Base-by-base conservation (phyloP, 106 monocot species). In the Platanthera guangdongensis region DNA sequence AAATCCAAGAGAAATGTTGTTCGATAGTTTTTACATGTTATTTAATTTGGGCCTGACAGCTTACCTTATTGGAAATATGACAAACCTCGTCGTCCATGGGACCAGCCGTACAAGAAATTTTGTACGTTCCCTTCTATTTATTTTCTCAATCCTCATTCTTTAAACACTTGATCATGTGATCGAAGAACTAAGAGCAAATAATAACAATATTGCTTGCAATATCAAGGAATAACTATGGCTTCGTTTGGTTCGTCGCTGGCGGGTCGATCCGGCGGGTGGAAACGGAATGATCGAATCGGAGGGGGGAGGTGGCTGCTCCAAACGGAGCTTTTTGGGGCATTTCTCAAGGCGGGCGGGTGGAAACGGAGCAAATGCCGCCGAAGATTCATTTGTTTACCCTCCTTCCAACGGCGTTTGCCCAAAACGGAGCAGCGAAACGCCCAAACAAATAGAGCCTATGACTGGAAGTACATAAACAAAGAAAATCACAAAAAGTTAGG, bases 21-120 rank as follows among this genome's bases (percentile, higher is more conserved):
- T 89, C 73, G 92, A 86, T 50, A 84, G 86, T 53, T 80, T 83
- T 54, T 92, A 88, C 79, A 92, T 92, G 92, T 62, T 92, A 22
- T 92, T 92, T 73, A 86, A 92, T 80, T 79, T 92, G 84, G 88
- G 84, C 7, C 72, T 92, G 55, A 92, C 86, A 21, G 86, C 92
- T 69, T 92, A 92, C 75, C 75, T 92, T 73, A 92, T 92, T 68
- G 92, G 92, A 19, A 92, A 92, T 77, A 92, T 92, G 92, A 92
- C 88, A 32, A 92, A 92, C 71, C 84, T 92, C 52, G 83, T 92
- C n/a, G 92, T 92, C 9, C 92, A 92, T 75, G 86, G 84, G 16
- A 88, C 88, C 63, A 85, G 86, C 81, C 84, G 92, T 28, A 92
- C 88, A 74, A 82, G 85, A 85, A 89, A 92, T 49, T 92, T 92